A percentile compares a stretch with the other conserved stretches of the same genome.
Evolutionary conservation across 129 eudicot species (phyloP).

Genomic region (Artemisia annua): DNA sequence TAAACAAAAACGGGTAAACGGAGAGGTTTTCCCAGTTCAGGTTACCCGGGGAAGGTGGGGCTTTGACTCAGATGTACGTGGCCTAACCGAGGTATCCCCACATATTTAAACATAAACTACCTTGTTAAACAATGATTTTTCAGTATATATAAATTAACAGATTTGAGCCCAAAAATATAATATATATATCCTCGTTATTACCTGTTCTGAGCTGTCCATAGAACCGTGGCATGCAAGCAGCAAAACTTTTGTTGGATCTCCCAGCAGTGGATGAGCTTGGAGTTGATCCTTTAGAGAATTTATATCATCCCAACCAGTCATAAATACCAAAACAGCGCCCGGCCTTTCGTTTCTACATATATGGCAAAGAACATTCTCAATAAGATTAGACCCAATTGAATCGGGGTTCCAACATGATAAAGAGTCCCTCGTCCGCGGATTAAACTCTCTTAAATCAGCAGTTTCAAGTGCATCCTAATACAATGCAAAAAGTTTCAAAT

Average conservation of each 20-base stretch:
- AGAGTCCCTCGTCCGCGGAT: conserved; percentile 65
- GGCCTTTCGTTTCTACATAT: conserved; percentile 88
- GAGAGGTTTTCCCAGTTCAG: too few species aligned
- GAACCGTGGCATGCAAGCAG: conserved; percentile 98
- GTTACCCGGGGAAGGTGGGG: too few species aligned
- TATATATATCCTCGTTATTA: conserved; percentile 18
- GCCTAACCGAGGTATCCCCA: too few species aligned
- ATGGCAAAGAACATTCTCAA: conserved; percentile 83
- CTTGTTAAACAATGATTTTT: too few species aligned
- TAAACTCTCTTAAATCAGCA: conserved; percentile 67
- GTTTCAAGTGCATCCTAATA: conserved; percentile 79
- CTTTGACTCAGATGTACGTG: too few species aligned
- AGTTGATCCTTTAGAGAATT: conserved; percentile 93
- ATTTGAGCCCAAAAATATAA: not conserved
- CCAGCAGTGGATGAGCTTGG: conserved; percentile 77
- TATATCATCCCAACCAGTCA: conserved; percentile 99
- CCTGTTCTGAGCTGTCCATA: conserved; percentile 97
- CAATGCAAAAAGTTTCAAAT: conserved; percentile 26
- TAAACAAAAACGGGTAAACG: too few species aligned
- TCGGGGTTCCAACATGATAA: conserved; percentile 96
- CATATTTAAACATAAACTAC: too few species aligned
- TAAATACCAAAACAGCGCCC: conserved; percentile 92
- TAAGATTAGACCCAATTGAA: conserved; percentile 95
- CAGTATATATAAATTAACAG: too few species aligned
- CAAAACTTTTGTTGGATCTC: conserved; percentile 83